Conservation (phyloP, 805 yeast species). For the Barnettozyma pratensis region DNA sequence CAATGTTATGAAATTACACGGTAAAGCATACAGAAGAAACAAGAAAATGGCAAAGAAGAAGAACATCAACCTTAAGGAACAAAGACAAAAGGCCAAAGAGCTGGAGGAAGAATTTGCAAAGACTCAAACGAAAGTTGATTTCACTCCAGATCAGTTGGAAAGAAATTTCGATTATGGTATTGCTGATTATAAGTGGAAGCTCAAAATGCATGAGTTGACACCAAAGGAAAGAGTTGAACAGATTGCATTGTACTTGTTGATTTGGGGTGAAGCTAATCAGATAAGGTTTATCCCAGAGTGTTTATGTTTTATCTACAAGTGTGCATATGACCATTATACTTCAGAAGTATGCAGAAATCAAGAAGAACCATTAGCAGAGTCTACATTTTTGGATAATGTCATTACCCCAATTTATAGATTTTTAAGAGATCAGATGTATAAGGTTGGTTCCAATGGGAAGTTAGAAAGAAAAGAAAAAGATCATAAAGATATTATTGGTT, state of each 20-base stretch:
- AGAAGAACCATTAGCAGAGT: slow-evolving; percentile 31
- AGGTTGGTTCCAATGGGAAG: slow-evolving; percentile 39
- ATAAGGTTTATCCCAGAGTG: slow-evolving; percentile 85
- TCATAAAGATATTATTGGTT: slow-evolving; percentile 70
- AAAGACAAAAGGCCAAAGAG: slow-evolving; percentile 34
- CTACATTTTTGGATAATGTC: slow-evolving; percentile 52
- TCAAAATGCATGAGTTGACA: slow-evolving; percentile 41
- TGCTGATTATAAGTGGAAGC: slow-evolving; percentile 64
- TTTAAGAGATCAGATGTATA: slow-evolving; percentile 51
- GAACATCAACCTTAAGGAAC: slow-evolving; percentile 30
- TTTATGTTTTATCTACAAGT: slow-evolving; percentile 74
- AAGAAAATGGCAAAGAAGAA: slow-evolving; percentile 38
- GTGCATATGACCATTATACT: slow-evolving; percentile 63
- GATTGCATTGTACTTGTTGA: slow-evolving; percentile 61
- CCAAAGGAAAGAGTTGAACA: slow-evolving; percentile 55
- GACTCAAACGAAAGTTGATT: slow-evolving; percentile 50
- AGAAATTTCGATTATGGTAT: slow-evolving; percentile 45
- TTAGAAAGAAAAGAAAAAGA: slow-evolving; percentile 49
- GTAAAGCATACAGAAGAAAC: slow-evolving; percentile 39
- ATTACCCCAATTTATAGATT: slow-evolving; percentile 68
- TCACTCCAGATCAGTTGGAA: slow-evolving; percentile 38
- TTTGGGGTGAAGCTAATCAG: slow-evolving; percentile 93
- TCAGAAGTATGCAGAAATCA: slow-evolving; percentile 30
- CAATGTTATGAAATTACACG: slow-evolving; percentile 47
- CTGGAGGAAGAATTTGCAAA: slow-evolving; percentile 46